phyloP scores from a whole-genome alignment of 1,284 basidiomycete species.

The Lentinula novae-zelandiae region DNA sequence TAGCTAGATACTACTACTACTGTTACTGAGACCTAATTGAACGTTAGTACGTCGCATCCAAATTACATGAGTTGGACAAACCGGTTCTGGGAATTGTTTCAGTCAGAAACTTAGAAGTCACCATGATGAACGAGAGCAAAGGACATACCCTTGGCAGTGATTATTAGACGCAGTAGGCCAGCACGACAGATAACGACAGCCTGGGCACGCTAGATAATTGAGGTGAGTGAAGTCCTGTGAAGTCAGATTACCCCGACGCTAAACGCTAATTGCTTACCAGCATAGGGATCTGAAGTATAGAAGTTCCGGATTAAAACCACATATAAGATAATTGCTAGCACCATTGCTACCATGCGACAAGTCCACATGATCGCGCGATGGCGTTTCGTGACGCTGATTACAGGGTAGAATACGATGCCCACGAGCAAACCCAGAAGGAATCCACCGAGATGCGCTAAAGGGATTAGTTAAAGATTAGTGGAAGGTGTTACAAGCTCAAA shows the following conservation, averaged over 20 bases:
- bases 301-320: slow-evolving; percentile 86
- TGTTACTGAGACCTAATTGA: slow-evolving; percentile 7
- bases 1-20: not conserved
- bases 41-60: not conserved
- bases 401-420: slow-evolving; percentile 82
- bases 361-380: slow-evolving; percentile 76
- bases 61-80: slow-evolving; percentile 13
- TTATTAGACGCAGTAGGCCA: slow-evolving; percentile 78
- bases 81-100: slow-evolving; percentile 31
- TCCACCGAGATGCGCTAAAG: slow-evolving; percentile 62
- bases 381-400: slow-evolving; percentile 75
- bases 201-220: slow-evolving; percentile 63
- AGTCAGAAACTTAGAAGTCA: slow-evolving; percentile 5
- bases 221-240: slow-evolving; percentile 6
- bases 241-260: slow-evolving; percentile 12
- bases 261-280: slow-evolving; percentile 54
- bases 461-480: slow-evolving; percentile 7
- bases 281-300: slow-evolving; percentile 80
- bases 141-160: slow-evolving; percentile 66
- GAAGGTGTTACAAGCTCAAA: not conserved
- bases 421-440: slow-evolving; percentile 75
- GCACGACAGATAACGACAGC: slow-evolving; percentile 89
- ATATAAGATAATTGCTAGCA: slow-evolving; percentile 75
- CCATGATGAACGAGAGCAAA: not conserved
- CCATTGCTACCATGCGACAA: slow-evolving; percentile 71